Percentiles rank a stretch among this genome's conserved stretches.
Evolutionary conservation across 805 yeast species (phyloP).

Genomic region (Schwanniomyces sp.): DNA sequence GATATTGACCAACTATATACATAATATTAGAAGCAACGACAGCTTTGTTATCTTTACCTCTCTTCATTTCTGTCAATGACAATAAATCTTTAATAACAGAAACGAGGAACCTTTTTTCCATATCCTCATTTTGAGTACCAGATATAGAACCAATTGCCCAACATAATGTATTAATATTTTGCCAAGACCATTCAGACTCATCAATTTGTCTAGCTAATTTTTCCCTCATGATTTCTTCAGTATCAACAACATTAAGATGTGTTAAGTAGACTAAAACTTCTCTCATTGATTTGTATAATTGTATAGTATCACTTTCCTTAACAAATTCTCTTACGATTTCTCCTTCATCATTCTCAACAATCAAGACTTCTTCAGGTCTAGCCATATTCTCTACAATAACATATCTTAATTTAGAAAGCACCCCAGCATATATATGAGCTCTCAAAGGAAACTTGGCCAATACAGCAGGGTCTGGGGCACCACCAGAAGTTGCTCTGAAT

Average conservation of each 20-base stretch:
- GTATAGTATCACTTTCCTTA: constrained; percentile 95
- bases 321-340: constrained; percentile 97
- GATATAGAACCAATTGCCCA: constrained; percentile 99
- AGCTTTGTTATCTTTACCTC: constrained; percentile 97
- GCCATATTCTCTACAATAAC: constrained; percentile 98
- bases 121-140: constrained; percentile 97
- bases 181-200: constrained; percentile 99
- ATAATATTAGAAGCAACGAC: constrained; percentile 99
- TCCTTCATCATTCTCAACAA: constrained; percentile 98
- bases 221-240: constrained; percentile 89
- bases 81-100: constrained; percentile 89
- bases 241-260: constrained; percentile 91
- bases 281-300: constrained; percentile 90
- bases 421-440: constrained; percentile 76
- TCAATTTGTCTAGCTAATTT: constrained; percentile 91
- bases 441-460: constrained; percentile 80
- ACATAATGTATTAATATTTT: constrained; percentile 91
- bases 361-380: constrained; percentile 94
- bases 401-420: constrained; percentile 79
- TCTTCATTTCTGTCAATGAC: constrained; percentile 90
- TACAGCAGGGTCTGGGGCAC: constrained; percentile 83
- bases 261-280: constrained; percentile 94
- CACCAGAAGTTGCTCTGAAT: constrained; percentile 53
- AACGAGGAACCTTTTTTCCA: constrained; percentile 92
- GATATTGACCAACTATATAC: constrained; percentile 99